Percentiles rank a stretch among this genome's conserved stretches.
These are phyloP conservation scores for Scheffersomyces segobiensis DNA, from an alignment of 1,139 yeast genomes.

Conservation along the genomic window DNA sequence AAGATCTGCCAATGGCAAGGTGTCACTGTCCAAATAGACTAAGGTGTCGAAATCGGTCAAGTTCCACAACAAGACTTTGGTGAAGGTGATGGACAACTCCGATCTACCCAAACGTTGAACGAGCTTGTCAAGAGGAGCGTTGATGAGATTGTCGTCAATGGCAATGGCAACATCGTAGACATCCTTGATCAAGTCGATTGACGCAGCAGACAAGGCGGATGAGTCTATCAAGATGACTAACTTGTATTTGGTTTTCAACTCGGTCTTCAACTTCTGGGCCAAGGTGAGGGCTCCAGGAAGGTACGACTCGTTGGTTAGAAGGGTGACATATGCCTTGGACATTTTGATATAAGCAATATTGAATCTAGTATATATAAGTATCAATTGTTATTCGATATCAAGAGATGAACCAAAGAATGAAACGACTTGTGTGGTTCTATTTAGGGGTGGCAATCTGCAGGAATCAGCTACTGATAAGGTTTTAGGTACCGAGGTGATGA, in stretches of 20 bases:
- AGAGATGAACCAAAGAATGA: not conserved
- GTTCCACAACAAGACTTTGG: slow-evolving; percentile 31
- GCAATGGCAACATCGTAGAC: slow-evolving; percentile 28
- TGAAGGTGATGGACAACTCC: slow-evolving; percentile 29
- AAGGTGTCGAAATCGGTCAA: slow-evolving; percentile 23
- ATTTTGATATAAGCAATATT: slow-evolving; percentile 4
- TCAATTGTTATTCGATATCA: not conserved
- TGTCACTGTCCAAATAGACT: slow-evolving; percentile 32
- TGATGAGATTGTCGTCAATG: slow-evolving; percentile 20
- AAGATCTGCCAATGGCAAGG: slow-evolving; percentile 25
- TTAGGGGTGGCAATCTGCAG: not conserved
- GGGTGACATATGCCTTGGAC: slow-evolving; percentile 30
- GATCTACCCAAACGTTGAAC: slow-evolving; percentile 22
- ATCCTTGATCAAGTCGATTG: slow-evolving; percentile 16
- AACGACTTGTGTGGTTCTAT: not conserved
- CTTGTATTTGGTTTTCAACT: slow-evolving; percentile 18
- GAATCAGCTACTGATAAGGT: not conserved
- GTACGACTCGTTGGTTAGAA: slow-evolving; percentile 29
- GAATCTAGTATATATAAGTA: not conserved
- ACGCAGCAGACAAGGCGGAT: slow-evolving; percentile 15
- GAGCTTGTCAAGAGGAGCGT: slow-evolving; percentile 21
- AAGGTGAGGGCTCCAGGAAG: slow-evolving; percentile 33
- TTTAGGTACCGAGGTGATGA: not conserved
- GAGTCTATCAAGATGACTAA: slow-evolving; percentile 24
- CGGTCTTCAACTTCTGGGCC: slow-evolving; percentile 21